phyloP scores from a whole-genome alignment of 2,329 filamentous ascomycete species.

The Penicillium sp. region DNA sequence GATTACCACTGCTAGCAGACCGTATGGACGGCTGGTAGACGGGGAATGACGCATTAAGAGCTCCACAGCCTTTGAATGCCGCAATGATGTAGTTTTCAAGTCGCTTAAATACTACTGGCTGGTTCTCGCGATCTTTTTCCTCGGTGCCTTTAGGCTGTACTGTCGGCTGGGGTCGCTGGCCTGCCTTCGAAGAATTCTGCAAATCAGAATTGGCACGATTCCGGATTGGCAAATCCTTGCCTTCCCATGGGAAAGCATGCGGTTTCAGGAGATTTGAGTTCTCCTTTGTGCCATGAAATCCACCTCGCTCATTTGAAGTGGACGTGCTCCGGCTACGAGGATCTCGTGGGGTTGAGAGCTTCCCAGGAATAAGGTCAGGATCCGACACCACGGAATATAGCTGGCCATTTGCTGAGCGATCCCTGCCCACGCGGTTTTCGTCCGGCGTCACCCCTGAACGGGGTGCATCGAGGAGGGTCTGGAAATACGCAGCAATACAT shows the following conservation, averaged over 20 bases:
- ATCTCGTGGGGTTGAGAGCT: slow-evolving; percentile 21
- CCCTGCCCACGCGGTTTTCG: slow-evolving; percentile 11
- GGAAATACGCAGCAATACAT: slow-evolving; percentile 55
- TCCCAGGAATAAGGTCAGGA: slow-evolving; percentile 7
- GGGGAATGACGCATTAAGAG: slow-evolving; percentile 75
- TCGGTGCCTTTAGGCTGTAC: slow-evolving; percentile 22
- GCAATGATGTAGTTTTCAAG: slow-evolving; percentile 75
- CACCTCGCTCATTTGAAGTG: slow-evolving; percentile 23
- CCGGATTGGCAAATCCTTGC: slow-evolving; percentile 21
- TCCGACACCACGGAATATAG: slow-evolving; percentile 11
- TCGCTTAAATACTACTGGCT: slow-evolving; percentile 65
- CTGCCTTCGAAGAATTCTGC: slow-evolving; percentile 21
- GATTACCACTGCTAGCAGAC: slow-evolving; percentile 47
- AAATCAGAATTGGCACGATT: slow-evolving; percentile 32
- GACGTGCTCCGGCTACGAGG: slow-evolving; percentile 29
- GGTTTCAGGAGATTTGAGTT: slow-evolving; percentile 19
- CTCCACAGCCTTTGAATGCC: slow-evolving; percentile 68
- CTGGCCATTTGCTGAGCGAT: slow-evolving; percentile 3
- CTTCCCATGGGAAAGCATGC: slow-evolving; percentile 13
- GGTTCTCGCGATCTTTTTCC: slow-evolving; percentile 39
- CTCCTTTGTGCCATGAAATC: slow-evolving; percentile 13
- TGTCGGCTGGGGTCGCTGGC: slow-evolving; percentile 18
- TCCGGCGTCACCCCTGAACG: slow-evolving; percentile 20
- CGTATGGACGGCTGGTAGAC: slow-evolving; percentile 49
- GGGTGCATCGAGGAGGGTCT: slow-evolving; percentile 36